Evolutionary conservation across 495 filamentous ascomycete genomes (phyloP), one percentile per base, ranked within the genome.

Genomic region (Podospora comata): DNA sequence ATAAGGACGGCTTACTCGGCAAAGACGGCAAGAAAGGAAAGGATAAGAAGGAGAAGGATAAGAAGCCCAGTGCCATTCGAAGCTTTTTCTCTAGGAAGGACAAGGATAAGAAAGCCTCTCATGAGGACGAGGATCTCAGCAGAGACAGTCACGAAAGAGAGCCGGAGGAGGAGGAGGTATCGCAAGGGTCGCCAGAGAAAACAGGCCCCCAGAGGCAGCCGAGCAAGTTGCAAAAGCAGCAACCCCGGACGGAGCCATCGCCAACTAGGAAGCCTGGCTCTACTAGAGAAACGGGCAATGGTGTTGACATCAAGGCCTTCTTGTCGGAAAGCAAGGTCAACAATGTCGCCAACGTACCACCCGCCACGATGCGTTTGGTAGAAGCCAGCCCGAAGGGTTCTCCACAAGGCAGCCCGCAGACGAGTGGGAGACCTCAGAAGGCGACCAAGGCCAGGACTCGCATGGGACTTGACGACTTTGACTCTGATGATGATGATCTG

Each of bases 71-170:
- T 61, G 96, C 94, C 79, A 88, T 99, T 61, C 93, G 93, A 72
- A 94, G 93, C 55, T 85, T 98, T 72, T 99, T 99, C 85, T 97
- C 96, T 73, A 85, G 92, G 65, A 97, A 96, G 73, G 92, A 97
- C 70, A 97, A 93, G 83, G 97, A 92, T 76, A 81, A 81, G 65
- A 91, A 89, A 71, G 78, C 83, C 57, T 82, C 84, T 9, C 90
- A 92, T 62, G 88, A 91, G 58, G 90, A 91, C 63, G 81, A 85
- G 11, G 90, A 92, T 65, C 79, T 84, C 19, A 87, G 90, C 66
- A 91, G 69, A 64, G 83, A 83, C 58, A 65, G 69, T 56, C 70
- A 74, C 44, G 82, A 86, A 60, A 78, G 75, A 48, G 80, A 82
- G 4, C 72, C 75, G 23, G 81, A 82, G 30, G 84, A 86, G 7